Base-by-base conservation (phyloP, 805 yeast genomes). In the Candida chauliodis region DNA sequence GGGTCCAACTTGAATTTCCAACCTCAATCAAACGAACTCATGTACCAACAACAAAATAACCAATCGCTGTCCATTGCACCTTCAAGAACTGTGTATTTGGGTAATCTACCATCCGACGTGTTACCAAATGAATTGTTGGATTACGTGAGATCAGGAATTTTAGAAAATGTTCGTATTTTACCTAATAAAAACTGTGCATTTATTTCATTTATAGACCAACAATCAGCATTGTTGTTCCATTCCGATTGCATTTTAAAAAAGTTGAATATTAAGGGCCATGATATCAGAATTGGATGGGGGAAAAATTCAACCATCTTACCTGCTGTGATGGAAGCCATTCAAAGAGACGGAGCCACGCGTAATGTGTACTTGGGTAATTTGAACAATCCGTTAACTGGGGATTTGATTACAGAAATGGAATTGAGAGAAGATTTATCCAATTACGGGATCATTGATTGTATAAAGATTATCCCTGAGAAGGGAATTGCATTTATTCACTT, bases 271-370 rank as follows among this genome's bases (percentile, higher is more conserved):
- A 79, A 78, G 49, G 89, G 87, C 32, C 79, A 83, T 48, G 95
- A 86, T 52, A 78, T 90, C 41, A 78, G 88, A 53, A 76, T 91
- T 43, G 96, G 96, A 9, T 93, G 98, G 98, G 96, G 96, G 15
- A 84, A 84, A 48, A 79, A 88, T 27, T 70, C 82, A 2, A 79
- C 84, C 1, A 77, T 89, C 24, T 79, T 79, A 42, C 84, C 95
- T 2, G 72, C 83, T 6, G 90, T 91, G 5, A 66, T 79, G 37
- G 76, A 81, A 23, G 81, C 89, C 13, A 88, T 93, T 39, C 79
- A 80, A 40, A 77, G 85, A 45, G 91, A 87, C 48, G 86, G 87
- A 34, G 98, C 98, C 5, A 87, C 97, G 8, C 78, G 99, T 67
- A 90, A 91, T 56, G 96, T 91, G 24, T 90, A 87, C 56, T 70